phyloP scores from a whole-genome alignment of 139 green algal genomes.

The Chlorella sp. region DNA sequence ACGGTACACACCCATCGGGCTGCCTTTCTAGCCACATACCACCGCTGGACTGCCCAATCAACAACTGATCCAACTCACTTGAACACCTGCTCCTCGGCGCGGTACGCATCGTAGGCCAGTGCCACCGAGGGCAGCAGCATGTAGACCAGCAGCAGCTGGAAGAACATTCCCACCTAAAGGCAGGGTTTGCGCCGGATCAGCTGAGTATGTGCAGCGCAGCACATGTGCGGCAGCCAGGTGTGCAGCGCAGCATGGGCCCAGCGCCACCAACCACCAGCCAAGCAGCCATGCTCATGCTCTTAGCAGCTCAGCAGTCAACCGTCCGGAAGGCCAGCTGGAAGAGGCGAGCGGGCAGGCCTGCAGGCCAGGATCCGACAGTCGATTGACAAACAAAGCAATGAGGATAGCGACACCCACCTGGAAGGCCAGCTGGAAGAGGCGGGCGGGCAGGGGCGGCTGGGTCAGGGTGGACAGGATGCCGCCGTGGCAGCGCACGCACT shows the following conservation, averaged over 20 bases:
- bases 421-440: constrained; percentile 1
- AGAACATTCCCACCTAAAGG: not conserved
- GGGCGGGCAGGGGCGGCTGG: constrained; percentile 14
- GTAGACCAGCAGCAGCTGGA: constrained; percentile 20
- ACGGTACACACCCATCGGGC: constrained; percentile 4
- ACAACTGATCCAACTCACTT: constrained; percentile 22
- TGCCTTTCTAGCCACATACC: too few relatives aligned
- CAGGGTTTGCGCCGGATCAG: too few relatives aligned
- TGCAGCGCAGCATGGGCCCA: too few relatives aligned
- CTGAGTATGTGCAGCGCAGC: too few relatives aligned
- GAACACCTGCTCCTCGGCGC: constrained; percentile 36
- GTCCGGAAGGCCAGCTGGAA: constrained; percentile 9
- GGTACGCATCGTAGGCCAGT: constrained; percentile 9
- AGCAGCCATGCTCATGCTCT: too few relatives aligned
- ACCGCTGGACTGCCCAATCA: too few relatives aligned
- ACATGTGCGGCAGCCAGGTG: too few relatives aligned
- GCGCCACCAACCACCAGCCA: too few relatives aligned
- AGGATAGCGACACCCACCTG: too few relatives aligned
- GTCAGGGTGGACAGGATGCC: constrained; percentile 20
- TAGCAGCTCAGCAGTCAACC: too few relatives aligned
- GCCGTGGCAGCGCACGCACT: constrained; percentile 10
- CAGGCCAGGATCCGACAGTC: too few relatives aligned
- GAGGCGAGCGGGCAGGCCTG: constrained; percentile 6
- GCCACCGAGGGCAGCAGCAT: constrained; percentile 5
- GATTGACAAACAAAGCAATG: too few relatives aligned